phyloP scores from a whole-genome alignment of 305 asterid species.

The Euphrasia arctica region DNA sequence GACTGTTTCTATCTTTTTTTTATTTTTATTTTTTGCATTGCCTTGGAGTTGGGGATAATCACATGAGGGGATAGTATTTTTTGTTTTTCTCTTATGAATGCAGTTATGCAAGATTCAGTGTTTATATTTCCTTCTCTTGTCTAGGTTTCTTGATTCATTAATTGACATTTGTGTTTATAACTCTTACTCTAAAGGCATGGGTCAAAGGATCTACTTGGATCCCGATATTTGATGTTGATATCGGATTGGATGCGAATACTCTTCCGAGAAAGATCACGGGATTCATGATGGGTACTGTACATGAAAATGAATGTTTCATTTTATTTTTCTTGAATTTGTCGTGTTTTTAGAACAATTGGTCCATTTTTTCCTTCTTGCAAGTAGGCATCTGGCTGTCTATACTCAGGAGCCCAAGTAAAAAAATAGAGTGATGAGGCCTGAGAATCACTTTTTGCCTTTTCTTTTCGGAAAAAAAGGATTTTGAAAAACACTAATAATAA shows the following conservation, averaged over 20 bases:
- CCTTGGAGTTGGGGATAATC: not conserved
- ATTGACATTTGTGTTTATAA: constrained; percentile 19
- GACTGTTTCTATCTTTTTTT: not conserved
- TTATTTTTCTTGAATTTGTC: not conserved
- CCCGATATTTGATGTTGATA: constrained; percentile 85
- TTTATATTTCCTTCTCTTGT: not conserved
- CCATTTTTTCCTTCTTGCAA: too few species aligned
- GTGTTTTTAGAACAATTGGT: too few species aligned
- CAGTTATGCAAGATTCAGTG: constrained; percentile 5
- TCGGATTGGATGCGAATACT: constrained; percentile 54
- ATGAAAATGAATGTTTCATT: constrained; percentile 4
- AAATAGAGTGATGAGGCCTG: too few species aligned
- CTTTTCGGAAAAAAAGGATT: too few species aligned
- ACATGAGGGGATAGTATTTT: constrained; percentile 1
- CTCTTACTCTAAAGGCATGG: constrained; percentile 69
- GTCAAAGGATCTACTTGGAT: constrained; percentile 90
- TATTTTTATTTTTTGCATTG: not conserved
- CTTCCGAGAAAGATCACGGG: constrained; percentile 68
- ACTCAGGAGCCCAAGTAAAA: too few species aligned
- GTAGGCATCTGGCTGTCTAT: too few species aligned
- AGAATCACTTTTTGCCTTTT: too few species aligned
- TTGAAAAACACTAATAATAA: too few species aligned
- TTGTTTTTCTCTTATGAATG: constrained; percentile 7
- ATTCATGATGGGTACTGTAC: constrained; percentile 71
- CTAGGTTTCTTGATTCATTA: constrained; percentile 6